Base-by-base conservation (phyloP, 2,329 filamentous ascomycete genomes). In the Fusarium protoensiforme region DNA sequence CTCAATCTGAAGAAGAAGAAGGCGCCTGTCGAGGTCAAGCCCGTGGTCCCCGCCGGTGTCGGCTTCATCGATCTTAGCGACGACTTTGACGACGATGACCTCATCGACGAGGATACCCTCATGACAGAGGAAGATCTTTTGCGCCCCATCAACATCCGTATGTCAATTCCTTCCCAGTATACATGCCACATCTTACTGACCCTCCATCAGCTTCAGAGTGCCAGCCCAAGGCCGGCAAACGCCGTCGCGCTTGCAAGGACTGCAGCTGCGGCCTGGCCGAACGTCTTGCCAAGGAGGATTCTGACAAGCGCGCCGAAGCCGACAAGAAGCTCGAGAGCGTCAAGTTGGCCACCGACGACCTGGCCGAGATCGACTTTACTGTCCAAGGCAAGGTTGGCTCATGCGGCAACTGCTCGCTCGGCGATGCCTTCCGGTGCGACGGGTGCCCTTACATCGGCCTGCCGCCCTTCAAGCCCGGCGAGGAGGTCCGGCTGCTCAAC, bases 371-470 rank as follows among this genome's bases (percentile, higher is more conserved):
- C 10, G 96, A 99, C 83, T 98, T 99, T 80, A 99, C 96, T 1
- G 94, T 98, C n/a, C 89, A 97, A 83, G 96, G 96, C 77, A 98
- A 98, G 86, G 94, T 96, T 7, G 96, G 96, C 63, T 97, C 94
- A 20, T 99, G 96, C 82, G 94, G 94, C 31, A 98, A 96, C 84
- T 98, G 96, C 83, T 93, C 95, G 31, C 87, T 99, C 18, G 96
- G 96, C 59, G 96, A 98, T 82, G 96, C 96, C 5, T 95, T 95
- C 85, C 87, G 92, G 43, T 94, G 92, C 80, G 91, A 91, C 58
- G 90, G 87, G 29, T 90, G 88, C 78, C 95, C 95, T 2, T 98
- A 96, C 80, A 93, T 97, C 78, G 95, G 95, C 6, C 88, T 99
- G 75, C 96, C 96, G 16, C 93, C 96, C 6, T 99, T 99, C 87